Percentiles rank a stretch among this genome's conserved stretches.
These are phyloP conservation scores for Tagetes erecta DNA, from an alignment of 129 eudicot species.

Conservation along the genomic window DNA sequence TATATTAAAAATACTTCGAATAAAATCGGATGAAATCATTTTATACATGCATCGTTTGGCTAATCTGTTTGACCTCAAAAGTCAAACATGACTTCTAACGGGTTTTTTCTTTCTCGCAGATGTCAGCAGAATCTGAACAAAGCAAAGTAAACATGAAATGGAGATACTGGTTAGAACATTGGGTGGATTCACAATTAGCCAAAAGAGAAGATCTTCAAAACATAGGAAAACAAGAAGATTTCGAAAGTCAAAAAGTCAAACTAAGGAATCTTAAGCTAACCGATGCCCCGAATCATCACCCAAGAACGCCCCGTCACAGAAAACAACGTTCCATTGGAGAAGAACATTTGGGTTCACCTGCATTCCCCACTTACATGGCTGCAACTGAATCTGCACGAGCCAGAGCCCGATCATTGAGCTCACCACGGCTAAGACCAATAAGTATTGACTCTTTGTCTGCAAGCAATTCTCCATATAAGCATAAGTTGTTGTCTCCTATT, in stretches of 20 bases:
- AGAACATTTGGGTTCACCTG: slow-evolving; percentile 59
- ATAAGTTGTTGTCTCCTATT: slow-evolving; percentile 71
- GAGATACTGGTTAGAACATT: slow-evolving; percentile 82
- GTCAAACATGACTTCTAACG: not conserved
- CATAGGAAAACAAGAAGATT: slow-evolving; percentile 44
- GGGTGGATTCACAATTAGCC: slow-evolving; percentile 68
- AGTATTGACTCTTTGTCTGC: slow-evolving; percentile 69
- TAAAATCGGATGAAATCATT: not conserved
- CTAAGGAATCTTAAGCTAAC: slow-evolving; percentile 36
- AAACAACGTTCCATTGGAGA: slow-evolving; percentile 71
- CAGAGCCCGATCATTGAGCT: slow-evolving; percentile 67
- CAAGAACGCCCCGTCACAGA: slow-evolving; percentile 55
- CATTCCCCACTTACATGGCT: slow-evolving; percentile 84
- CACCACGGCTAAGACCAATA: slow-evolving; percentile 78
- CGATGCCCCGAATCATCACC: slow-evolving; percentile 31
- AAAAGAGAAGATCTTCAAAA: slow-evolving; percentile 52
- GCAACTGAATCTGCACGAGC: slow-evolving; percentile 92
- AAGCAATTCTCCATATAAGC: slow-evolving; percentile 71
- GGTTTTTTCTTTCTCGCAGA: slow-evolving; percentile 34
- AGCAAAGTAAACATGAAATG: slow-evolving; percentile 50
- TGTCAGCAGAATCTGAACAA: slow-evolving; percentile 74
- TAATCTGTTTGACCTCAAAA: not conserved
- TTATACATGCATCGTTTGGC: not conserved
- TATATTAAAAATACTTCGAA: not conserved
- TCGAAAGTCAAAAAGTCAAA: slow-evolving; percentile 38